Base-by-base conservation (phyloP, 495 filamentous ascomycete genomes). In the Penicillium atrosanguineum region DNA sequence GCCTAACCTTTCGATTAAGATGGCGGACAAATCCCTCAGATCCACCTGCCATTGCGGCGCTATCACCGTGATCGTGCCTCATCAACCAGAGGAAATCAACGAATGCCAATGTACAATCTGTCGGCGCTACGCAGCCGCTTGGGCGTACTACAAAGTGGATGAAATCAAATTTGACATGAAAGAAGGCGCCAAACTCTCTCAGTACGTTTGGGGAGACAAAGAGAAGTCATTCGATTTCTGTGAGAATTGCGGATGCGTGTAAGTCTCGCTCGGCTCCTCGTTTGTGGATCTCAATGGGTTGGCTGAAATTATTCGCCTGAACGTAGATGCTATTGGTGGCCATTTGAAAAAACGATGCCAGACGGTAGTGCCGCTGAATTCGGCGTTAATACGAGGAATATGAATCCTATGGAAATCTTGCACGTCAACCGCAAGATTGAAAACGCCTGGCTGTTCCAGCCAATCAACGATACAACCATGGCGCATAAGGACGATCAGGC, bases 41-140 rank as follows among this genome's bases (percentile, higher is more conserved):
- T 38, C 46, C 45, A 49, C 42, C 40, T 55, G 53, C 41, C 53
- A 55, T 45, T 55, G 53, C 16, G 53, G 53, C 40, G 53, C 53
- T 19, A 55, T 55, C 53, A 50, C 53, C 7, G 41, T 50, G 31
- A 50, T 40, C 46, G 18, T 55, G 46, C 53, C 53, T 46, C 46
- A 39, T 31, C 20, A 20, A 38, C 53, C 53, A 38, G 34, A 39
- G 46, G 53, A 55, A 45, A 55, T 55, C 53, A 55, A 55, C 46
- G 46, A 55, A 50, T 55, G 53, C 16, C 53, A 55, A 46, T 55
- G 53, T 50, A 55, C 53, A 34, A 55, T 55, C 53, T 55, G 53
- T 50, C 53, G 53, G 34, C 53, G 53, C 46, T 55, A 55, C 31
- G 46, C 53, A 49, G 53, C 53, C 21, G 53, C 53, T 45, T 55